Percentiles rank a stretch among this genome's conserved stretches.
These are phyloP conservation scores for Mycena rosella DNA, from an alignment of 768 basidiomycete species.

Conservation along the genomic window DNA sequence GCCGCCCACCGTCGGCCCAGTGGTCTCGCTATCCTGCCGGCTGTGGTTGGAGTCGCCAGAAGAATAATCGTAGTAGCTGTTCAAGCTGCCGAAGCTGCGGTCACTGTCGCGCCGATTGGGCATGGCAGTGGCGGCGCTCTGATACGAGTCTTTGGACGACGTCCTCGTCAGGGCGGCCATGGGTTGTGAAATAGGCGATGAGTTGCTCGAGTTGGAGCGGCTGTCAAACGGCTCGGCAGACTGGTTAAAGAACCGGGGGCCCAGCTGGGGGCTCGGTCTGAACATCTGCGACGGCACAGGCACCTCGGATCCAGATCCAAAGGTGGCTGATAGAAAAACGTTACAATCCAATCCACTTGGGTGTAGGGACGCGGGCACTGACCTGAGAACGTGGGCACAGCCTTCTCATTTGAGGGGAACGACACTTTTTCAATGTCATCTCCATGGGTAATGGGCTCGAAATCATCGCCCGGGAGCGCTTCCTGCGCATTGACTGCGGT, in stretches of 20 bases:
- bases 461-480: constrained; percentile 59
- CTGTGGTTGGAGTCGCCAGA: constrained; percentile 47
- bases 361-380: constrained; percentile 20
- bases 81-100: constrained; percentile 54
- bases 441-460: constrained; percentile 44
- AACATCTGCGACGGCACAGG: constrained; percentile 55
- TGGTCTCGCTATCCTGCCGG: constrained; percentile 48
- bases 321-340: constrained; percentile 39
- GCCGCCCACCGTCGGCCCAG: constrained; percentile 31
- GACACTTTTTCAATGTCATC: constrained; percentile 67
- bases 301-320: constrained; percentile 50
- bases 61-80: constrained; percentile 47
- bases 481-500: constrained; percentile 68
- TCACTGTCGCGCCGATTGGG: constrained; percentile 55
- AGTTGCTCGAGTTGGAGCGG: constrained; percentile 33
- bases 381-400: constrained; percentile 68
- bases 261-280: constrained; percentile 49
- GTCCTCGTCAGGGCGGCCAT: constrained; percentile 52
- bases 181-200: constrained; percentile 46
- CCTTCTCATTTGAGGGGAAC: constrained; percentile 68
- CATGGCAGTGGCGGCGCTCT: constrained; percentile 43
- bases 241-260: constrained; percentile 63
- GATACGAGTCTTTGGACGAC: constrained; percentile 48
- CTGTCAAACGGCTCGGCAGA: constrained; percentile 57
- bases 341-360: not conserved